Percentiles rank a stretch among this genome's conserved stretches.
These are phyloP conservation scores for Chromosphaera perkinsii DNA, from an alignment of 208 protist genomes.

Conservation along the genomic window DNA sequence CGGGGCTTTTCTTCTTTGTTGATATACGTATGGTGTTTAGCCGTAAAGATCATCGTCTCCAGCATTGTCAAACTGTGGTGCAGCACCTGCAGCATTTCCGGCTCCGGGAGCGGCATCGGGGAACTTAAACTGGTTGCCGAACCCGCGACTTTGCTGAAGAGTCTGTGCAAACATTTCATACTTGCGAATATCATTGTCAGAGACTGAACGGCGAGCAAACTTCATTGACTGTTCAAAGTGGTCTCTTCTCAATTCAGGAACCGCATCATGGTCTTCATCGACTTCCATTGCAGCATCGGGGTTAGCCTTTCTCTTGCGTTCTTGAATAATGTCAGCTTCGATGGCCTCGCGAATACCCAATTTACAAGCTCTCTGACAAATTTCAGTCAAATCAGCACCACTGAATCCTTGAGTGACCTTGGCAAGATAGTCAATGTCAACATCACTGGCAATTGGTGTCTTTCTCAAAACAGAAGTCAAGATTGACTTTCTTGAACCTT, in stretches of 20 bases:
- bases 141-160: conserved; percentile 56
- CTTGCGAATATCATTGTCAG: conserved; percentile 71
- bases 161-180: conserved; percentile 82
- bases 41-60: conserved; percentile 49
- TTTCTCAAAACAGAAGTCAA: conserved; percentile 94
- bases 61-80: conserved; percentile 25
- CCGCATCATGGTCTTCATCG: conserved; percentile 58
- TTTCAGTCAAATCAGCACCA: conserved; percentile 95
- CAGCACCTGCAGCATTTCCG: neutral
- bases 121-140: conserved; percentile 63
- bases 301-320: conserved; percentile 31
- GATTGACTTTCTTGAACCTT: conserved; percentile 86
- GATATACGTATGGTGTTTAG: conserved; percentile 5
- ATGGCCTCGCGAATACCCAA: conserved; percentile 81
- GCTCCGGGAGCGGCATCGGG: conserved; percentile 15
- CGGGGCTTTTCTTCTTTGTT: neutral
- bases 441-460: conserved; percentile 86
- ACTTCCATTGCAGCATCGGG: conserved; percentile 54
- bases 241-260: conserved; percentile 61
- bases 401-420: conserved; percentile 93
- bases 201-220: conserved; percentile 72
- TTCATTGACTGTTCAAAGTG: conserved; percentile 78
- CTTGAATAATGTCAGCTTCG: conserved; percentile 51
- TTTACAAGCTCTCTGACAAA: conserved; percentile 77
- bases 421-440: conserved; percentile 92